Conservation (phyloP, 352 stramenopile genomes). For the Phytophthora nicotianae region DNA sequence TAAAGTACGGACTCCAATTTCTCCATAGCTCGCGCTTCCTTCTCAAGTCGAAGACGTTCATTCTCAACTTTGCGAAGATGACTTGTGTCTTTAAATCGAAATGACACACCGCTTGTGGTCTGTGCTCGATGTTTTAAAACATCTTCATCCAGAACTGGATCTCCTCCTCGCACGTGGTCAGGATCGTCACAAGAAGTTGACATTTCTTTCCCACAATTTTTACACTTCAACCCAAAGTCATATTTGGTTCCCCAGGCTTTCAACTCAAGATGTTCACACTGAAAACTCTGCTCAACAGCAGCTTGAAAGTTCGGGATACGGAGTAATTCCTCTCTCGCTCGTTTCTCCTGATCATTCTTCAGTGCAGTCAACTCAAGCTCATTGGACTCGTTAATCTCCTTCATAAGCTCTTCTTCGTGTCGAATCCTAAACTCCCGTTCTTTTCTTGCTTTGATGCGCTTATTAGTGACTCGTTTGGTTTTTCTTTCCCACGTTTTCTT, state of each 20-base stretch:
- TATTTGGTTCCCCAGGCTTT: constrained; percentile 79
- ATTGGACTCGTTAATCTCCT: constrained; percentile 45
- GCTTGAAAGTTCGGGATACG: constrained; percentile 64
- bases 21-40: constrained; percentile 64
- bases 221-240: constrained; percentile 56
- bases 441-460: constrained; percentile 47
- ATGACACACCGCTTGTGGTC: constrained; percentile 37
- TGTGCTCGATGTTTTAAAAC: constrained; percentile 56
- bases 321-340: constrained; percentile 46
- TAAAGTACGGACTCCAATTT: constrained; percentile 61
- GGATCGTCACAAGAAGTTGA: constrained; percentile 58
- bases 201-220: constrained; percentile 76
- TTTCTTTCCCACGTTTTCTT: constrained; percentile 80
- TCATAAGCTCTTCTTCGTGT: constrained; percentile 53
- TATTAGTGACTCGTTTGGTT: constrained; percentile 49
- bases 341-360: constrained; percentile 35
- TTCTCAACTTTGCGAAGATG: constrained; percentile 60
- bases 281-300: constrained; percentile 44
- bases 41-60: constrained; percentile 72
- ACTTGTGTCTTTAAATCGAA: constrained; percentile 41
- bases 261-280: constrained; percentile 58
- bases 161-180: constrained; percentile 47
- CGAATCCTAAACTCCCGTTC: constrained; percentile 56
- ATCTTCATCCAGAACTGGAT: constrained; percentile 57
- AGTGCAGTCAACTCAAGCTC: constrained; percentile 38